These are phyloP conservation scores for Mucor racemosus DNA, from an alignment of 371 early-diverging fungal species.

Conservation along the genomic window DNA sequence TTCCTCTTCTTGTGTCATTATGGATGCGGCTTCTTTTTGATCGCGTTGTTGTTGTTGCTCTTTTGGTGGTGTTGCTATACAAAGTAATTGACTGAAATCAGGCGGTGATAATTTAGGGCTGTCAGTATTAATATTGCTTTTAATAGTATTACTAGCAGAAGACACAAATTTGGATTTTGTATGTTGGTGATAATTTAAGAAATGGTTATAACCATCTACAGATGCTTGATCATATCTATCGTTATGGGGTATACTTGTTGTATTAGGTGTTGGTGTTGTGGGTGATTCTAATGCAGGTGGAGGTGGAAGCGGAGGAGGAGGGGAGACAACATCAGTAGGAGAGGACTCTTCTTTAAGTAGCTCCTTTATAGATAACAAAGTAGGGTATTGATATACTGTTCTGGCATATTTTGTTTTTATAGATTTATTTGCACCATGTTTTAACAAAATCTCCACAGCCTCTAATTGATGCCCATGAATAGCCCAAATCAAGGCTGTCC, in stretches of 20 bases:
- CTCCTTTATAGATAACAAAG: slow-evolving; percentile 39
- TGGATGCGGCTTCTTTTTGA: neutral
- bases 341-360: slow-evolving; percentile 1
- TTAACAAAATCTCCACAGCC: slow-evolving; percentile 68
- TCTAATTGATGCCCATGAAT: slow-evolving; percentile 72
- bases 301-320: neutral
- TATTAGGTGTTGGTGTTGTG: neutral
- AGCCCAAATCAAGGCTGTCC: slow-evolving; percentile 95
- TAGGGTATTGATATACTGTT: slow-evolving; percentile 71
- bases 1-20: slow-evolving; percentile 31
- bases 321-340: neutral
- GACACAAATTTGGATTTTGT: slow-evolving; percentile 14
- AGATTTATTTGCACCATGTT: slow-evolving; percentile 69
- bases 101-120: slow-evolving; percentile 7
- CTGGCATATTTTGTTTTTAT: slow-evolving; percentile 68
- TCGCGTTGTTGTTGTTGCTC: slow-evolving; percentile 1
- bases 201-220: slow-evolving; percentile 33
- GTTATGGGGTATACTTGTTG: slow-evolving; percentile 1
- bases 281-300: neutral
- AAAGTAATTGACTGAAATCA: slow-evolving; percentile 15
- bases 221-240: slow-evolving; percentile 32
- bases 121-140: neutral
- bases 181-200: slow-evolving; percentile 25
- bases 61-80: neutral
- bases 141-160: neutral